Evolutionary conservation across 768 basidiomycete species (phyloP), one percentile per base, ranked within the genome.

Genomic region (Lactarius sp.): DNA sequence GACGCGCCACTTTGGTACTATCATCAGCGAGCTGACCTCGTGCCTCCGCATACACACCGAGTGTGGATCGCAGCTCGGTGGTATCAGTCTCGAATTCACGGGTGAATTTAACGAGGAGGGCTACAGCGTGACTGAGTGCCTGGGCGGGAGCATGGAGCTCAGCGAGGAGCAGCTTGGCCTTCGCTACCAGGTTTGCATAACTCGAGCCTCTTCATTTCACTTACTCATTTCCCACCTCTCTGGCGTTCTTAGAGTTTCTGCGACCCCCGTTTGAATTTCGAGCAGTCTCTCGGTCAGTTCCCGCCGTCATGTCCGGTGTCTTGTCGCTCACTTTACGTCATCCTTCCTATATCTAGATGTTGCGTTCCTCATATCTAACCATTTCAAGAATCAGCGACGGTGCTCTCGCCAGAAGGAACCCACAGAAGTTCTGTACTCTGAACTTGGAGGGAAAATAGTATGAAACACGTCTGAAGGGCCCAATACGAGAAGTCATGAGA

Each of bases 71-170:
- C 83, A 85, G 37, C 79, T 98, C 0, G 88, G 88, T 6, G 88
- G 86, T 1, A 88, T 96, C 16, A 92, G 90, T 70, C 82, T 97
- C 22, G 94, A 96, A 74, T 87, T 97, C 69, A 97, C 94, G 0
- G 94, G 93, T 13, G 94, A 97, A 72, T 76, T 94, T 37, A 92
- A 90, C 64, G 88, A 90, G 41, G 59, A 67, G 34, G 66, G 68
- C 9, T 67, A 67, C 53, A 64, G 90, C 66, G 97, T 99, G 49
- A 99, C 97, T 0, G 97, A 98, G 74, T 98, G 95, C 71, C 78
- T 95, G 10, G 97, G 97, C 5, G 97, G 96, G 1, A 96, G 92
- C 68, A 98, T 98, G 95, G 88, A 92, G 71, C 77, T 98, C 42
- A 83, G 80, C 52, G 96, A 98, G 73, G 90, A 94, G 67, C 81